phyloP scores from a whole-genome alignment of 2,329 filamentous ascomycete species.

The Alternaria longipes region DNA sequence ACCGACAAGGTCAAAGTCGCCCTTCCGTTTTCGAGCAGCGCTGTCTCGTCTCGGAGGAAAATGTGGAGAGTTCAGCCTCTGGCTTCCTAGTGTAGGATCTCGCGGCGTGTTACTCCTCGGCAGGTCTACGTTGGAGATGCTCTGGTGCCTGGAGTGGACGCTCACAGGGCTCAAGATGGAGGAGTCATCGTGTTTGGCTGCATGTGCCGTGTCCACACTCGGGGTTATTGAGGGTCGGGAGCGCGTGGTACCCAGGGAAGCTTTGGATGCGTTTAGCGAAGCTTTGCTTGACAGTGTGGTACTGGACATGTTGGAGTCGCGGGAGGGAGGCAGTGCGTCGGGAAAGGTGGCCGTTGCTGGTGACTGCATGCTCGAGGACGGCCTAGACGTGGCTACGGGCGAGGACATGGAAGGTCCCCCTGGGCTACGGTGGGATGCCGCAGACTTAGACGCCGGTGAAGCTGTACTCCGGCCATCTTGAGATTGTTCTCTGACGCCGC shows the following conservation, averaged over 20 bases:
- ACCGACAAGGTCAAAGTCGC: slow-evolving; percentile 35
- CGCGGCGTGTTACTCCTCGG: slow-evolving; percentile 28
- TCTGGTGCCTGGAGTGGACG: slow-evolving; percentile 34
- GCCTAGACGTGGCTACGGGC: slow-evolving; percentile 47
- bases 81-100: slow-evolving; percentile 21
- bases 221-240: slow-evolving; percentile 41
- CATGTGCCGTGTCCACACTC: slow-evolving; percentile 30
- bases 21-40: slow-evolving; percentile 29
- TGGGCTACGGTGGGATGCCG: slow-evolving; percentile 28
- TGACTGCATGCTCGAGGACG: slow-evolving; percentile 51
- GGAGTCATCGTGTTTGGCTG: slow-evolving; percentile 37
- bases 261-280: slow-evolving; percentile 33
- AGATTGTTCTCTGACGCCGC: slow-evolving; percentile 66
- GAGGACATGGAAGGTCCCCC: slow-evolving; percentile 46
- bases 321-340: slow-evolving; percentile 47
- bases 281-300: slow-evolving; percentile 40
- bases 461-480: slow-evolving; percentile 33
- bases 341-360: slow-evolving; percentile 49
- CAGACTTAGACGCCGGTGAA: slow-evolving; percentile 25
- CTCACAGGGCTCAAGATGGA: slow-evolving; percentile 39
- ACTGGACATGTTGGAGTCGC: slow-evolving; percentile 45
- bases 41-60: slow-evolving; percentile 33
- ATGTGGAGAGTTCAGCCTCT: slow-evolving; percentile 27
- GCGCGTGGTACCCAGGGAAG: slow-evolving; percentile 30
- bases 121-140: slow-evolving; percentile 29